Base-by-base conservation (phyloP, 2,329 filamentous ascomycete genomes). In the Ceratocystis alfenasii region DNA sequence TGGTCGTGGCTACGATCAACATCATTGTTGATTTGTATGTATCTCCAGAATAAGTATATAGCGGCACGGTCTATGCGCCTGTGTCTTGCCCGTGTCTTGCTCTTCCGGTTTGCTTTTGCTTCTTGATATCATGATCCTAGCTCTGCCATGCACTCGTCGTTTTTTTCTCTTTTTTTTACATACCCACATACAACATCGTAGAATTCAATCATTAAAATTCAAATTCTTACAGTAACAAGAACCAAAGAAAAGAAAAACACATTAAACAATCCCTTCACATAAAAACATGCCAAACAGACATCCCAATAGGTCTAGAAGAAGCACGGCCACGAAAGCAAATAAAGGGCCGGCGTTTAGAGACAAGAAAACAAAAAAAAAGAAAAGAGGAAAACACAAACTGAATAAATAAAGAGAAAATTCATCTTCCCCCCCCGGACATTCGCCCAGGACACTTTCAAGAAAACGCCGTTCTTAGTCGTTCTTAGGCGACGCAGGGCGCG, bases 11-110 rank as follows among this genome's bases (percentile, higher is more conserved):
- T 1, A 88, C 85, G 20, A 87, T 97, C 71, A 97, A 97, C 75
- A 97, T 99, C 69, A 83, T 96, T 36, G 94, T 97, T 44, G 94
- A 97, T 75, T 74, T 97, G 70, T 95, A 95, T 72, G 91, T 88
- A 28, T 65, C 63, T 1, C 66, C 66, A 48, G 66, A 67, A 57
- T 67, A 67, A 57, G 10, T 25, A 12, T 10, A 2, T 28, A 20
- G 41, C 8, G 20, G 46, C 15, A 25, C 7, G 36, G 44, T 61
- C 36, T 4, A n/a, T 17, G 45, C 30, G n/a, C 45, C 33, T 7
- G 17, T 25, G 3, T 48, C 41, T 44, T 30, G 1, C 6, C 30
- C 46, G 48, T 36, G 45, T 48, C 45, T 65, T 33, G 50, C 50
- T 30, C 12, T 55, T n/a, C 20, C 5, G 17, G 6, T 44, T 53